Evolutionary conservation across 2,329 filamentous ascomycete species (phyloP).

Genomic region (Phialemonium atrogriseum): DNA sequence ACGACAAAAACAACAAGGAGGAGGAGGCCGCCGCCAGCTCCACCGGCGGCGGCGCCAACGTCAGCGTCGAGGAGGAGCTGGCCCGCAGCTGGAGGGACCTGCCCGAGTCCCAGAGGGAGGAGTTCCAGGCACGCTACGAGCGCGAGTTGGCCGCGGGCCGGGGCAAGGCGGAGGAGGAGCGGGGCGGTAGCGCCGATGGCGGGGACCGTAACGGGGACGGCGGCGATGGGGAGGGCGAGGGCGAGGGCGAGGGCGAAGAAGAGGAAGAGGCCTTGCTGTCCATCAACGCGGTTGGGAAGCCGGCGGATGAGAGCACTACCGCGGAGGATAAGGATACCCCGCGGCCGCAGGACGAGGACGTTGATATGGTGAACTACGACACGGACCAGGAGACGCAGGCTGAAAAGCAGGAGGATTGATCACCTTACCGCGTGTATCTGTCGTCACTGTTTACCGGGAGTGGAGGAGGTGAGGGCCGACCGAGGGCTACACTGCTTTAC

Average conservation of each 20-base stretch:
- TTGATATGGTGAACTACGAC: slow-evolving; percentile 40
- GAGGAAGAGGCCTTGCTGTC: slow-evolving; percentile 1
- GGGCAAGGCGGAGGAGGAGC: slow-evolving; percentile 8
- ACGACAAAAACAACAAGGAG: slow-evolving; percentile 10
- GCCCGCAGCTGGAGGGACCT: slow-evolving; percentile 47
- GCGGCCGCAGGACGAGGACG: slow-evolving; percentile 35
- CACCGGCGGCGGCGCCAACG: slow-evolving; percentile 16
- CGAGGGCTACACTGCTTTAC: too few relatives aligned
- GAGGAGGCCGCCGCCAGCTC: slow-evolving; percentile 20
- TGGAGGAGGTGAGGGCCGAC: too few relatives aligned
- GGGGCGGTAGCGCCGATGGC: slow-evolving; percentile 2
- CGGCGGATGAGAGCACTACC: slow-evolving; percentile 6
- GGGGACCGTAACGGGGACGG: slow-evolving; percentile 11
- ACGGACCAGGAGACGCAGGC: slow-evolving; percentile 20
- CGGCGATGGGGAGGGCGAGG: slow-evolving; percentile 11
- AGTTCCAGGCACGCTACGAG: slow-evolving; percentile 35
- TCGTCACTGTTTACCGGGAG: too few relatives aligned
- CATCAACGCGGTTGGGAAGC: background rate
- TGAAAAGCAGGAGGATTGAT: slow-evolving; percentile 13
- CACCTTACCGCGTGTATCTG: too few relatives aligned
- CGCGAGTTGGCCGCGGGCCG: slow-evolving; percentile 28
- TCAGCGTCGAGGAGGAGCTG: slow-evolving; percentile 45
- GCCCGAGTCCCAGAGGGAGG: slow-evolving; percentile 37
- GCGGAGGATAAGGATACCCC: slow-evolving; percentile 18
- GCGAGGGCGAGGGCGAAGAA: slow-evolving; percentile 7